These are phyloP conservation scores for Aspergillus sp. DNA, from an alignment of 2,329 filamentous ascomycete genomes.

Conservation along the genomic window DNA sequence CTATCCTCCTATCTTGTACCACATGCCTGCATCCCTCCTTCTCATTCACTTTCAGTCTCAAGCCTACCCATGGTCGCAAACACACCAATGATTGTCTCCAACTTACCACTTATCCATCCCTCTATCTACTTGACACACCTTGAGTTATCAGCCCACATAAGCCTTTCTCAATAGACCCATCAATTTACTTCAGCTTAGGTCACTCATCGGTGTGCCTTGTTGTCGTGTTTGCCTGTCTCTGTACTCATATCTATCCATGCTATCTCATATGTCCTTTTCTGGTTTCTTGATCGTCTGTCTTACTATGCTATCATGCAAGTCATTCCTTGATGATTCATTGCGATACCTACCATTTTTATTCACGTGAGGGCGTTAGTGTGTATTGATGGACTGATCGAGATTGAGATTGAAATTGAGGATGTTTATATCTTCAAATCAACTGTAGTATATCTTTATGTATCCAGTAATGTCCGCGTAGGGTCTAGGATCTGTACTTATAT, in stretches of 20 bases:
- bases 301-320: conserved; percentile 3
- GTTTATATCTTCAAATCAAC: not conserved
- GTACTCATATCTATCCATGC: conserved; percentile 18
- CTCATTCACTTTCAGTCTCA: conserved; percentile 1
- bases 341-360: conserved; percentile 15
- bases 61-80: not conserved
- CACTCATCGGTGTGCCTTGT: not conserved
- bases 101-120: not conserved
- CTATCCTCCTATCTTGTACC: not conserved
- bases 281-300: conserved; percentile 10
- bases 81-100: conserved; percentile 1
- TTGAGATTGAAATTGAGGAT: conserved; percentile 2
- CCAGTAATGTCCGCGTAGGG: too few species aligned
- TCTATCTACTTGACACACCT: not conserved
- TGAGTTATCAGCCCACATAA: not conserved
- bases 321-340: conserved; percentile 15
- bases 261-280: conserved; percentile 13
- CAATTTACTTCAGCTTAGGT: not conserved
- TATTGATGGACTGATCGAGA: conserved; percentile 17
- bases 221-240: not conserved
- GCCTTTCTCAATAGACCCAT: conserved; percentile 5
- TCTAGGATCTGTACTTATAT: not conserved
- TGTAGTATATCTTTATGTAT: not conserved
- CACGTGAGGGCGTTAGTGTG: conserved; percentile 12
- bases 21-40: conserved; percentile 6